Conservation (phyloP, 768 basidiomycete species). For the Tremella yokohamensis region DNA sequence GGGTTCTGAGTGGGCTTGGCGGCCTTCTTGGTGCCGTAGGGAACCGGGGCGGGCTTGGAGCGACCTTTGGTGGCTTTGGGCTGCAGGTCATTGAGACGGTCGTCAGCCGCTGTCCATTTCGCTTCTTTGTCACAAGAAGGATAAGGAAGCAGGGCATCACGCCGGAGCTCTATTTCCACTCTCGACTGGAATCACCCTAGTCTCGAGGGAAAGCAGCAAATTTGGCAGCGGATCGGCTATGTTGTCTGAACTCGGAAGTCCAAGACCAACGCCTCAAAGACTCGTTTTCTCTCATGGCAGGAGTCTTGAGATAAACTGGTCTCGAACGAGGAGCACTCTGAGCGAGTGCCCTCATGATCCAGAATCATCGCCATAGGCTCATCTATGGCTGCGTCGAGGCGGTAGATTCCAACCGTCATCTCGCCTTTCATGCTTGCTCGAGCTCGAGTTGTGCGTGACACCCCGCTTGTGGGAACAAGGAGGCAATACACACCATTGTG, state of each 20-base stretch:
- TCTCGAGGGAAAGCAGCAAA: not conserved
- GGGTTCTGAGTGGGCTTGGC: conserved; percentile 82
- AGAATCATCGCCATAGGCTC: conserved; percentile 6
- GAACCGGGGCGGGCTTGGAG: conserved; percentile 51
- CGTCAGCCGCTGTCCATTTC: conserved; percentile 29
- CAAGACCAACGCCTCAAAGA: not conserved
- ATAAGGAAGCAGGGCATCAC: conserved; percentile 37
- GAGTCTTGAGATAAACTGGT: not conserved
- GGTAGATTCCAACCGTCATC: not conserved
- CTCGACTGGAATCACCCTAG: conserved; percentile 33
- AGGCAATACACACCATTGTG: conserved; percentile 37
- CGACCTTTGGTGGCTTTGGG: conserved; percentile 53
- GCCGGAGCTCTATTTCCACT: conserved; percentile 42
- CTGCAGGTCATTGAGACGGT: conserved; percentile 52
- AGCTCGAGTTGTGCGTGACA: conserved; percentile 10
- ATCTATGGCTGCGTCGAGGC: conserved; percentile 4
- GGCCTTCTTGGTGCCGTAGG: conserved; percentile 61
- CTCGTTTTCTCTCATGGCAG: not conserved
- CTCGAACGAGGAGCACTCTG: not conserved
- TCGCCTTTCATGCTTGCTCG: conserved; percentile 1
- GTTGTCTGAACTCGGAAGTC: not conserved
- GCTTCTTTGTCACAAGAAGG: not conserved
- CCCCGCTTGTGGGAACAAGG: conserved; percentile 2
- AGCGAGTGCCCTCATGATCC: not conserved
- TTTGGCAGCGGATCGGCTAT: conserved; percentile 1